Evolutionary conservation across 2,329 filamentous ascomycete species (phyloP).

Genomic region (Fusarium sp.): DNA sequence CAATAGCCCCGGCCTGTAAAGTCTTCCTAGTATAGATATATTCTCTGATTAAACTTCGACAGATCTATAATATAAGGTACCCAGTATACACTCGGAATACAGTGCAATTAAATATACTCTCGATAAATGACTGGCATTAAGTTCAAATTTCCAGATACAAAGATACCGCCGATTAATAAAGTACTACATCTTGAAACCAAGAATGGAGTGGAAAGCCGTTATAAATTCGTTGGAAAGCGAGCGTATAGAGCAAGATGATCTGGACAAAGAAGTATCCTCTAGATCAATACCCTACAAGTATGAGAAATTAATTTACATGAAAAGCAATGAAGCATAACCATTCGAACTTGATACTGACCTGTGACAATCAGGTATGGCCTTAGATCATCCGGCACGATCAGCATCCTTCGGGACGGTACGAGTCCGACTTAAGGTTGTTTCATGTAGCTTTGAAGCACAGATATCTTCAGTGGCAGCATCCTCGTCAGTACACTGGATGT

Average conservation of each 20-base stretch:
- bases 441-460: background rate
- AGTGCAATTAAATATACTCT: background rate
- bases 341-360: slow-evolving; percentile 1
- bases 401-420: background rate
- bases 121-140: background rate
- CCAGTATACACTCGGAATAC: background rate
- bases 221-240: no score
- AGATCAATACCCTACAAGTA: background rate
- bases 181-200: background rate
- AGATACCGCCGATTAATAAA: background rate
- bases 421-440: background rate
- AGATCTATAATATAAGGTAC: background rate
- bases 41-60: background rate
- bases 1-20: background rate
- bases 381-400: background rate
- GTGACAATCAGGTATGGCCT: background rate
- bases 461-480: background rate
- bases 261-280: background rate
- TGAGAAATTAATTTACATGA: background rate
- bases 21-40: background rate
- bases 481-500: background rate
- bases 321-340: background rate
- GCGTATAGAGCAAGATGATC: background rate
- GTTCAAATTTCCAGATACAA: background rate
- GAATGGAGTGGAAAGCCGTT: background rate